phyloP scores from a whole-genome alignment of 2,329 filamentous ascomycete genomes.

The Paraphaeosphaeria sporulosa region DNA sequence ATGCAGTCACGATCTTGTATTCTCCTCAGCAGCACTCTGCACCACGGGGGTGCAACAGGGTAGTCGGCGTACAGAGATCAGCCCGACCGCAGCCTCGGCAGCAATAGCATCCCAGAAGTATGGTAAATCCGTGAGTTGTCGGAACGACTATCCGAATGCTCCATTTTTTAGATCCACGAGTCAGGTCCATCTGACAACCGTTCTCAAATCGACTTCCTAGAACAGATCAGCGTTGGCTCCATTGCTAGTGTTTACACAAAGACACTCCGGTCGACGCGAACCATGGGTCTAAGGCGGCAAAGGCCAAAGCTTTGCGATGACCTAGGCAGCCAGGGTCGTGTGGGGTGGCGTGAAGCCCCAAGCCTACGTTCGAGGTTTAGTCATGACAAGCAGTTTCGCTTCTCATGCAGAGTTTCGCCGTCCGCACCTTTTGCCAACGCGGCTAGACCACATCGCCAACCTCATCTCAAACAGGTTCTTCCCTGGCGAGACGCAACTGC shows the following conservation, averaged over 20 bases:
- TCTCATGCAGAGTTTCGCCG: slow-evolving; percentile 1
- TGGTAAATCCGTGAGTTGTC: background rate
- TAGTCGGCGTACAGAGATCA: background rate
- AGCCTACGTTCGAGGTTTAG: slow-evolving; percentile 5
- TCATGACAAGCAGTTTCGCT: slow-evolving; percentile 1
- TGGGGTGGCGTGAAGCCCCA: slow-evolving; percentile 1
- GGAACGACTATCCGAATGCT: background rate
- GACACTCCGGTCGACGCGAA: slow-evolving; percentile 1
- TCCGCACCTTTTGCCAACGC: slow-evolving; percentile 7
- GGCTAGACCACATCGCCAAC: background rate
- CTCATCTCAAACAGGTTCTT: slow-evolving; percentile 3
- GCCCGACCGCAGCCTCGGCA: background rate
- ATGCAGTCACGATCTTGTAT: background rate
- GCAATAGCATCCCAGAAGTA: background rate
- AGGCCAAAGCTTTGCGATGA: slow-evolving; percentile 8
- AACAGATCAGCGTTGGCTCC: slow-evolving; percentile 1
- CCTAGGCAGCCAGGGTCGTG: slow-evolving; percentile 8
- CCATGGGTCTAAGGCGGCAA: slow-evolving; percentile 10
- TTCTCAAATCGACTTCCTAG: slow-evolving; percentile 1
- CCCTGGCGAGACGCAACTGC: background rate
- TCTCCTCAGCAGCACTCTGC: background rate
- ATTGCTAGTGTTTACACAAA: background rate
- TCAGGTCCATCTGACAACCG: background rate
- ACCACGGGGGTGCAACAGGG: too few relatives aligned
- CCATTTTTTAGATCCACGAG: background rate